A percentile compares a stretch with the other conserved stretches of the same genome.
Conservation (phyloP, 2,329 filamentous ascomycete species). For the Coniochaeta sp. region DNA sequence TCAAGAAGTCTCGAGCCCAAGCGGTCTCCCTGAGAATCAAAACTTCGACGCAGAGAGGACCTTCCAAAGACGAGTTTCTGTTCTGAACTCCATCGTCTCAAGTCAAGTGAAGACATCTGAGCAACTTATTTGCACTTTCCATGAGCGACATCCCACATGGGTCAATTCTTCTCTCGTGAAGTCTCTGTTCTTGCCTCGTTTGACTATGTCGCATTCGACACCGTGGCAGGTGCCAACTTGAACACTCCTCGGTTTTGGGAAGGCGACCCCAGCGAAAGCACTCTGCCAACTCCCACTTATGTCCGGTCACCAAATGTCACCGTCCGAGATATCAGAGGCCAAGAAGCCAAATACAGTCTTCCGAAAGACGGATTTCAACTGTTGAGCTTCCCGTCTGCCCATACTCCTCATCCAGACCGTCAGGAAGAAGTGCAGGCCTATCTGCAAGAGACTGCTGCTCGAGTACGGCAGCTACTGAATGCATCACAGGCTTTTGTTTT, state of each 20-base stretch:
- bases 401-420: background rate
- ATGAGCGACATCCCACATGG: background rate
- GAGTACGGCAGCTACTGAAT: background rate
- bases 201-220: background rate
- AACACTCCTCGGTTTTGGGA: constrained; percentile 2
- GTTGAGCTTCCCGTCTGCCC: background rate
- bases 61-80: no score
- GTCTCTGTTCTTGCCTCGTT: background rate
- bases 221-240: background rate
- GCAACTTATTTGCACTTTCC: background rate
- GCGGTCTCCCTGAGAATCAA: no score
- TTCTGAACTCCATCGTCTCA: no score
- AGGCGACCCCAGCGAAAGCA: background rate
- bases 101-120: background rate
- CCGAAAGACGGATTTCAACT: background rate
- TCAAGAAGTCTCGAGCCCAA: no score
- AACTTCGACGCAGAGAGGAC: no score
- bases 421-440: background rate
- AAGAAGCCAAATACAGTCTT: background rate
- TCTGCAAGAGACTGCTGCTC: background rate
- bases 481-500: constrained; percentile 1
- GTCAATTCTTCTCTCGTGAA: background rate
- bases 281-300: background rate
- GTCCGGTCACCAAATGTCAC: background rate
- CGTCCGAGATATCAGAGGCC: background rate